Base-by-base conservation (phyloP, 371 early-diverging fungal genomes). In the Mucor racemosus region DNA sequence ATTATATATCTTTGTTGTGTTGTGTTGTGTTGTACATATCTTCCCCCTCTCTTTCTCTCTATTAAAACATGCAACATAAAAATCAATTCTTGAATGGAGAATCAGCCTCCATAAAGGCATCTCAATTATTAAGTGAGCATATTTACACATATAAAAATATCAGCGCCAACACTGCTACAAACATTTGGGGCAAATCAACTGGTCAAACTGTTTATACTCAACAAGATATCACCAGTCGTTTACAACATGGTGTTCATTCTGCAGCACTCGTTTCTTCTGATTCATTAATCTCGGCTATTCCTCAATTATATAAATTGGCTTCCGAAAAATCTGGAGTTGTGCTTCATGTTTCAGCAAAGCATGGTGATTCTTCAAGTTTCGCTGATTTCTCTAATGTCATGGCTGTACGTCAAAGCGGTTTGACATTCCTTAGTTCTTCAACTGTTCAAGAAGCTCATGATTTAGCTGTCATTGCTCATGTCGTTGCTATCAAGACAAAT, bases 371-470 rank as follows among this genome's bases (percentile, higher is more conserved):
- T 35, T 31, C 75, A 57, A 17, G 75, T 70, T 54, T 75, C 60
- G 81, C 73, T 41, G 87, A 88, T 62, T 72, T 84, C 53, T 80
- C 91, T 44, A 85, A 89, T 58, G 88, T 93, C 26, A 82, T 91
- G 76, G 91, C 92, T 14, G 88, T 92, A 8, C 88, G 93, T 62
- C 90, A 92, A 72, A 85, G 92, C 58, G 94, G 94, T 9, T 86
- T 88, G 58, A 85, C 87, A 5, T 62, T 94, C 58, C 68, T 95
- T 60, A 87, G 88, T 60, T 93, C 93, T 36, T 74, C 85, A 41
- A 80, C 86, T 59, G 84, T 86, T 26, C 91, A 93, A 79, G 87
- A 90, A 68, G 89, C 90, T 4, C 80, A 89, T 46, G 91, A 94
- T 78, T 76, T 89, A 65, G 90, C 86, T 36, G 72, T 86, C 62